phyloP scores from a whole-genome alignment of 352 stramenopile species.

The Phytophthora podocarpi region DNA sequence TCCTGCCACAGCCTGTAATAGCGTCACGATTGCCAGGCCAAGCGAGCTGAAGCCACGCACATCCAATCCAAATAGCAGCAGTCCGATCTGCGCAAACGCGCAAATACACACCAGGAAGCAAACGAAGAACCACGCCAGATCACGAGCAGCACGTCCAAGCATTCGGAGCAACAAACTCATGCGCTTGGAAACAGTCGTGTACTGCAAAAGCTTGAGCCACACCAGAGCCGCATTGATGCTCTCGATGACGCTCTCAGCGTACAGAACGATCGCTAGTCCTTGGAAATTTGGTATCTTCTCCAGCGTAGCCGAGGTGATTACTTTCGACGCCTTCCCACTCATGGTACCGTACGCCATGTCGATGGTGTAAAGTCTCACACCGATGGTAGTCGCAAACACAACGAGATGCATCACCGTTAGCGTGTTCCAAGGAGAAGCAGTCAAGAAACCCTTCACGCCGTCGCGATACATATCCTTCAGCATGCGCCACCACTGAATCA shows the following conservation, averaged over 20 bases:
- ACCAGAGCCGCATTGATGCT: constrained; percentile 56
- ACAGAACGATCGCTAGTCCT: constrained; percentile 38
- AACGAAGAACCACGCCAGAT: constrained; percentile 65
- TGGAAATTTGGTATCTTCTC: constrained; percentile 48
- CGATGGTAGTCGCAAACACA: constrained; percentile 56
- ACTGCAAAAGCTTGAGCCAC: constrained; percentile 75
- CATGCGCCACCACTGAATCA: constrained; percentile 45
- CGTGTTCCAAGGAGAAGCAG: constrained; percentile 40
- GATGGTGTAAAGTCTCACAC: constrained; percentile 57
- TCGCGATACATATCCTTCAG: constrained; percentile 37
- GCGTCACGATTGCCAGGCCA: constrained; percentile 50
- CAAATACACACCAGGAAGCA: constrained; percentile 66
- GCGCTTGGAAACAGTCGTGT: constrained; percentile 66
- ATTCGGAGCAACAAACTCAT: constrained; percentile 64
- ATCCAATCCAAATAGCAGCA: constrained; percentile 64
- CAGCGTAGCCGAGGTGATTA: constrained; percentile 29
- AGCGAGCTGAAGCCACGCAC: constrained; percentile 63
- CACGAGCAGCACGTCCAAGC: constrained; percentile 49
- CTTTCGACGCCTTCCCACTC: constrained; percentile 37
- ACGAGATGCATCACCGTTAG: constrained; percentile 47
- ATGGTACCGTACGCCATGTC: constrained; percentile 62
- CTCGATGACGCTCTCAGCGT: constrained; percentile 48
- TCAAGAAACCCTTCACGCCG: constrained; percentile 36
- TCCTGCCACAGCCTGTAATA: constrained; percentile 64
- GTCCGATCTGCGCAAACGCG: constrained; percentile 69